Evolutionary conservation across 768 basidiomycete genomes (phyloP).

Genomic region (Austroboletus eburneus): DNA sequence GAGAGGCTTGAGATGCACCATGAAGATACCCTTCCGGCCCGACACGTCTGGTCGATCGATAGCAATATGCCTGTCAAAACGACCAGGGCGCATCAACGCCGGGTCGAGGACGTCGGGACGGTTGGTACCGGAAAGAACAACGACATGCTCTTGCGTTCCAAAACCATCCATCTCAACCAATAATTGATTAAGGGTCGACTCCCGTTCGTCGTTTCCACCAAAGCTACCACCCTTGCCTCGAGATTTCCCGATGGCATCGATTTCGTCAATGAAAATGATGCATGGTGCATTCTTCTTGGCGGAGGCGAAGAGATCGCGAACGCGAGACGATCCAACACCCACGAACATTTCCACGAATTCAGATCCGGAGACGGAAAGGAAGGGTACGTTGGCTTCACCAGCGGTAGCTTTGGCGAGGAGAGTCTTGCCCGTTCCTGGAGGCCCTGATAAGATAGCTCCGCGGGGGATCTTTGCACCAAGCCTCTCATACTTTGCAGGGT

Average conservation of each 20-base stretch:
- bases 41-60: slow-evolving; percentile 94
- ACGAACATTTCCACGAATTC: slow-evolving; percentile 99
- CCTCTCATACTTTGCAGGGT: slow-evolving; percentile 90
- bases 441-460: slow-evolving; percentile 91
- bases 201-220: slow-evolving; percentile 96
- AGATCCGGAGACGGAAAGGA: slow-evolving; percentile 97
- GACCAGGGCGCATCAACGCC: slow-evolving; percentile 94
- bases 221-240: slow-evolving; percentile 74
- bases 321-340: slow-evolving; percentile 95
- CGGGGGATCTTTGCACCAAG: slow-evolving; percentile 97
- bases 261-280: slow-evolving; percentile 99
- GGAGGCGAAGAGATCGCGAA: slow-evolving; percentile 94
- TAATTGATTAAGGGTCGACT: slow-evolving; percentile 95
- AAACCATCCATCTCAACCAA: slow-evolving; percentile 99
- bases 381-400: slow-evolving; percentile 95
- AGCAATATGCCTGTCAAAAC: slow-evolving; percentile 94
- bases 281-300: slow-evolving; percentile 98
- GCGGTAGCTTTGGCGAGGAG: slow-evolving; percentile 97
- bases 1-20: slow-evolving; percentile 85
- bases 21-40: slow-evolving; percentile 90
- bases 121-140: slow-evolving; percentile 96
- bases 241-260: slow-evolving; percentile 97
- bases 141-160: slow-evolving; percentile 94
- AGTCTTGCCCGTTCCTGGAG: slow-evolving; percentile 98
- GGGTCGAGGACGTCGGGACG: slow-evolving; percentile 93